Conservation (phyloP, 768 basidiomycete species). For the Mycena vitilis region DNA sequence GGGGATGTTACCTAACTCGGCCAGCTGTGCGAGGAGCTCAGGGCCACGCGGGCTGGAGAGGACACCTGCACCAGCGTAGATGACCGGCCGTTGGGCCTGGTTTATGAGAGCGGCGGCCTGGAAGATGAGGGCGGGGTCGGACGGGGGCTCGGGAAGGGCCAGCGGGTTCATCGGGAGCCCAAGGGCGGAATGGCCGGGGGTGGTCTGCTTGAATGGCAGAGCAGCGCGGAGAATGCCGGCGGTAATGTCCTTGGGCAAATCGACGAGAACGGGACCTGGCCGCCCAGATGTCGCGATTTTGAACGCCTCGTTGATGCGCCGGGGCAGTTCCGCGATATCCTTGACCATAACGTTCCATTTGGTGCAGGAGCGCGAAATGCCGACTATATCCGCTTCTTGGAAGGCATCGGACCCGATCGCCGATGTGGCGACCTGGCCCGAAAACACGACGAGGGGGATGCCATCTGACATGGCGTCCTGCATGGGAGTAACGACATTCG, state of each 20-base stretch:
- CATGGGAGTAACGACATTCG: constrained; percentile 98
- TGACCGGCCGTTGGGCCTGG: constrained; percentile 87
- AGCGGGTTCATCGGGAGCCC: constrained; percentile 83
- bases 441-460: constrained; percentile 93
- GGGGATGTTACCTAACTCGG: constrained; percentile 91
- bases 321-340: constrained; percentile 92
- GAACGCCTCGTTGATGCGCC: constrained; percentile 98
- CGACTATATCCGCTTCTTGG: constrained; percentile 97
- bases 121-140: constrained; percentile 74
- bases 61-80: constrained; percentile 94
- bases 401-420: constrained; percentile 99
- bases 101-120: constrained; percentile 94
- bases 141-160: constrained; percentile 63
- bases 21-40: constrained; percentile 79
- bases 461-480: constrained; percentile 97
- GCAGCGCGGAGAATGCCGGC: constrained; percentile 90
- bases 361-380: constrained; percentile 96
- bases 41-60: constrained; percentile 87
- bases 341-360: constrained; percentile 99
- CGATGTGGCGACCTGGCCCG: constrained; percentile 98
- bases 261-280: constrained; percentile 97
- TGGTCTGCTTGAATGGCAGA: constrained; percentile 87
- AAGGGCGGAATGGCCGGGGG: constrained; percentile 75
- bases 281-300: constrained; percentile 98
- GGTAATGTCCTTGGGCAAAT: constrained; percentile 98